Evolutionary conservation across 495 filamentous ascomycete genomes (phyloP).

Genomic region (Aspergillus asperescens): DNA sequence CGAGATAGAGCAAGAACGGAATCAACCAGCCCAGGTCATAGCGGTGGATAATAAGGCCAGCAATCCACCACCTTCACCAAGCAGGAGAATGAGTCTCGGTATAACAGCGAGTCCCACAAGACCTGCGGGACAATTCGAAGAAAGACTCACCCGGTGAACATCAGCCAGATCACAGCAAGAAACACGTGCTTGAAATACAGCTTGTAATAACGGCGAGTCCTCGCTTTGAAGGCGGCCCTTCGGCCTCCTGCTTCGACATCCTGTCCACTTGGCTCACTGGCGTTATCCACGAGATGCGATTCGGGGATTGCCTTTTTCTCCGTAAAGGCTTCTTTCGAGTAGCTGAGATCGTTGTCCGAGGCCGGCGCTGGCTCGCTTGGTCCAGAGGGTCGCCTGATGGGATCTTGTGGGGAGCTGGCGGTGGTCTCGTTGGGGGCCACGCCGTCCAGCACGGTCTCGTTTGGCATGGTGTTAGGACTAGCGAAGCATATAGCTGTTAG

Average conservation of each 20-base stretch:
- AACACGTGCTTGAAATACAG: constrained; percentile 35
- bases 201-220: constrained; percentile 18
- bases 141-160: constrained; percentile 58
- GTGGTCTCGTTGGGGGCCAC: constrained; percentile 2
- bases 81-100: constrained; percentile 6
- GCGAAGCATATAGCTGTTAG: not conserved
- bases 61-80: constrained; percentile 78
- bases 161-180: constrained; percentile 47
- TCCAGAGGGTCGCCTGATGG: not conserved
- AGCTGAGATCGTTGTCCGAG: constrained; percentile 36
- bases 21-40: constrained; percentile 76
- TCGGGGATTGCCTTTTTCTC: constrained; percentile 43
- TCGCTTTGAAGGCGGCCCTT: constrained; percentile 15
- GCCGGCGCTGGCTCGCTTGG: not conserved
- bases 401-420: not conserved
- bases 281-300: constrained; percentile 29
- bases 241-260: constrained; percentile 28
- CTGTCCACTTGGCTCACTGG: constrained; percentile 28
- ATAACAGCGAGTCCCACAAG: not conserved
- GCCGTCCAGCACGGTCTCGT: constrained; percentile 6
- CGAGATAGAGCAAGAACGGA: constrained; percentile 76
- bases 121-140: not conserved
- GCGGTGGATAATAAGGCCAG: constrained; percentile 65
- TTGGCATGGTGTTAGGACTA: not conserved
- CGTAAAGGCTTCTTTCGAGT: constrained; percentile 37